phyloP scores from a whole-genome alignment of 345 rosid species.

The Pugionium cornutum region DNA sequence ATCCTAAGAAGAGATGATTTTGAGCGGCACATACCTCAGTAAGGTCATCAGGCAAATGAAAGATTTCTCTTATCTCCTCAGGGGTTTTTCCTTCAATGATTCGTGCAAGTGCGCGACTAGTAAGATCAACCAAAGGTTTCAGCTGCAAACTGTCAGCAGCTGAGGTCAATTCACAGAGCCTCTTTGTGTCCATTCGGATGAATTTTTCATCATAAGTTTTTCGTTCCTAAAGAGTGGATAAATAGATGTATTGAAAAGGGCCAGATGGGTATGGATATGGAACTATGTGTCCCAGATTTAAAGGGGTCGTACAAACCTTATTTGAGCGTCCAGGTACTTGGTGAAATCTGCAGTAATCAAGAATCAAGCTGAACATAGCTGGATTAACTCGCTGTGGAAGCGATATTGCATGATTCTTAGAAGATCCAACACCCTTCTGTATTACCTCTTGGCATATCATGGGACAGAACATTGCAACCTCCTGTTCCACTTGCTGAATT shows the following conservation, averaged over 20 bases:
- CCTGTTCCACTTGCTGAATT: conserved; percentile 86
- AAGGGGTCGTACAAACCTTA: conserved; percentile 49
- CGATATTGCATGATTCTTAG: conserved; percentile 72
- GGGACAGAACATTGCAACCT: conserved; percentile 92
- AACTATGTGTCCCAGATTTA: conserved; percentile 6
- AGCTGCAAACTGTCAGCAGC: conserved; percentile 94
- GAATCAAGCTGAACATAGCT: conserved; percentile 68
- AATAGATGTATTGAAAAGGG: conserved; percentile 8
- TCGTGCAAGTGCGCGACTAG: conserved; percentile 87
- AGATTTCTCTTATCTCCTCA: conserved; percentile 86
- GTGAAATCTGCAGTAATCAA: conserved; percentile 90
- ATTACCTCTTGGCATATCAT: conserved; percentile 81
- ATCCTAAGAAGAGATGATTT: conserved; percentile 16
- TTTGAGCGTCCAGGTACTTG: conserved; percentile 75
- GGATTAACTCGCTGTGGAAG: conserved; percentile 89
- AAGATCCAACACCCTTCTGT: conserved; percentile 76
- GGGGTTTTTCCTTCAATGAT: conserved; percentile 83
- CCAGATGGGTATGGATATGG: conserved; percentile 3
- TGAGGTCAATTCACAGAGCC: conserved; percentile 85
- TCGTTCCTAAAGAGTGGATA: conserved; percentile 57
- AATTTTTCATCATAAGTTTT: conserved; percentile 81
- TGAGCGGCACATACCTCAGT: conserved; percentile 69
- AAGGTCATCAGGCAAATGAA: conserved; percentile 93
- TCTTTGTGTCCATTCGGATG: conserved; percentile 81
- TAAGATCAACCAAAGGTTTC: conserved; percentile 86